Percentiles rank a stretch among this genome's conserved stretches.
Conservation (phyloP, 441 rosid species). For the Brassica balearica region DNA sequence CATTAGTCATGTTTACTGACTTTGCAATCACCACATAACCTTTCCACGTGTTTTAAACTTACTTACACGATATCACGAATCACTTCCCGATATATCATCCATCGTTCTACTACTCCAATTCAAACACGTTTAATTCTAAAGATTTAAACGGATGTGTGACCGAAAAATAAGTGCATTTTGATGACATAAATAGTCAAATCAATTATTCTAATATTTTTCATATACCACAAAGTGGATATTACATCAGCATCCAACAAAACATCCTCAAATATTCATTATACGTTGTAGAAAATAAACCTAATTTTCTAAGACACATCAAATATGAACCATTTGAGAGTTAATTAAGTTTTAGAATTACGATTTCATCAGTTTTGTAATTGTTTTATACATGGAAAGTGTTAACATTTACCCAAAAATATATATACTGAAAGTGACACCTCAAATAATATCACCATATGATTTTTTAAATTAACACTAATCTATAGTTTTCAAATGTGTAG, state of each 20-base stretch:
- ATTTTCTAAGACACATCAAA: not conserved
- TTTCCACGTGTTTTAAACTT: too few relatives aligned
- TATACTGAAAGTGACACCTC: constrained; percentile 16
- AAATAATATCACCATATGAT: constrained; percentile 9
- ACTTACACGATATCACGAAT: too few relatives aligned
- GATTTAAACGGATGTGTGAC: too few relatives aligned
- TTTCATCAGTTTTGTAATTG: not conserved
- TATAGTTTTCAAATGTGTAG: not conserved
- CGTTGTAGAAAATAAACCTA: not conserved
- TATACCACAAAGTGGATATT: too few relatives aligned
- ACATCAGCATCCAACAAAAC: not conserved
- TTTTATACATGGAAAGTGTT: not conserved
- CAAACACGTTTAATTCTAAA: too few relatives aligned
- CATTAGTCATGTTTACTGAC: too few relatives aligned
- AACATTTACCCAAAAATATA: not conserved
- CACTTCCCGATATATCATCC: too few relatives aligned
- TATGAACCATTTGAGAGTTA: not conserved
- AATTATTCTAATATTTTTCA: too few relatives aligned
- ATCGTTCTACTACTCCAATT: too few relatives aligned
- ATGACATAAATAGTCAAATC: too few relatives aligned
- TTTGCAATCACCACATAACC: too few relatives aligned
- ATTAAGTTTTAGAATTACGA: not conserved
- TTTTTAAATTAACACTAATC: not conserved
- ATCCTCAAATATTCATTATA: not conserved
- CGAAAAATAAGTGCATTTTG: too few relatives aligned